A percentile compares a stretch with the other conserved stretches of the same genome.
Conservation (phyloP, 805 yeast species). For the Starmerella kuoi region DNA sequence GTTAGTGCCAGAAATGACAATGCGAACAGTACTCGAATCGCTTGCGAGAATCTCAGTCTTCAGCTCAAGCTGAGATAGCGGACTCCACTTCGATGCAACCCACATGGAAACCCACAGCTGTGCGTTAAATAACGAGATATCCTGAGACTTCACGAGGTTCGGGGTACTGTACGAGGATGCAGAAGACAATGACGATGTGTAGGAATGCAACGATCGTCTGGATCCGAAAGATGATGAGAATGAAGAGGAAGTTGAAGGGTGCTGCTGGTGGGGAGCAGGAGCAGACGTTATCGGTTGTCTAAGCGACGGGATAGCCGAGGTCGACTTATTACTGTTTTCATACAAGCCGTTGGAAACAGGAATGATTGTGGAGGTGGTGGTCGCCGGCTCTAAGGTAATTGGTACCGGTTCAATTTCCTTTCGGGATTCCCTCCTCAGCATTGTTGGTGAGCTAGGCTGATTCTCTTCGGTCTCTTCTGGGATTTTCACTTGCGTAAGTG, state of each 20-base stretch:
- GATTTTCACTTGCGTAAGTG: background rate
- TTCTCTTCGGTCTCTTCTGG: background rate
- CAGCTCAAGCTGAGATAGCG: conserved; percentile 23
- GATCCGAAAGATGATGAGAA: conserved; percentile 18
- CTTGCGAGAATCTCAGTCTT: conserved; percentile 16
- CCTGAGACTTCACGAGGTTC: conserved; percentile 2
- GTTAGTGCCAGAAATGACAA: conserved; percentile 7
- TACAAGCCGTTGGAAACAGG: conserved; percentile 6
- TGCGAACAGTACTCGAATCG: conserved; percentile 1
- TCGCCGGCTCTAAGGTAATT: background rate
- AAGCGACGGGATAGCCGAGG: conserved; percentile 1
- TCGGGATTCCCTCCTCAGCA: conserved; percentile 1
- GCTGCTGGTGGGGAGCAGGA: conserved; percentile 1
- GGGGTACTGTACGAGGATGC: conserved; percentile 15
- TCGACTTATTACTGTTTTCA: conserved; percentile 14
- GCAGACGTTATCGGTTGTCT: background rate
- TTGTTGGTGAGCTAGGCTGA: background rate
- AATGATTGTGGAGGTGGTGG: too few relatives aligned
- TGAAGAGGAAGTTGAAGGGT: conserved; percentile 15
- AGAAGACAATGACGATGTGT: conserved; percentile 12
- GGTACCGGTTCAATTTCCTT: conserved; percentile 1
- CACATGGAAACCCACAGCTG: conserved; percentile 24
- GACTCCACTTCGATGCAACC: conserved; percentile 21
- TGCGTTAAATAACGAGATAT: conserved; percentile 14
- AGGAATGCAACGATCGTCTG: conserved; percentile 10